A percentile compares a stretch with the other conserved stretches of the same genome.
Evolutionary conservation across 2,329 filamentous ascomycete genomes (phyloP).

Genomic region (Alternaria atra): DNA sequence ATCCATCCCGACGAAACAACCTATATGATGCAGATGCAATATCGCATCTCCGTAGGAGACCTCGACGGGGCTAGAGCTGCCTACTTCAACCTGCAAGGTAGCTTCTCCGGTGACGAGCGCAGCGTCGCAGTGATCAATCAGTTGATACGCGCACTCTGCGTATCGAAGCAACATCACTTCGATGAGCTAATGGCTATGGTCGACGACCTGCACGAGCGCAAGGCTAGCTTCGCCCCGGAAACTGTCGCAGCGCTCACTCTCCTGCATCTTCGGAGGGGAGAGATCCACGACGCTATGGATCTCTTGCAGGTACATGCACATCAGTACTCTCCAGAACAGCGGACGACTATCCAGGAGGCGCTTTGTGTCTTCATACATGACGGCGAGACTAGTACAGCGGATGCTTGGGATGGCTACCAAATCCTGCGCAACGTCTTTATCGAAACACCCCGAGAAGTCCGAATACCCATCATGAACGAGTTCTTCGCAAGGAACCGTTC

Average conservation of each 20-base stretch:
- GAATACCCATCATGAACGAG: constrained; percentile 77
- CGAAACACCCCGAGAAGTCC: constrained; percentile 70
- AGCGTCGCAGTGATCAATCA: constrained; percentile 73
- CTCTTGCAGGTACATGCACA: constrained; percentile 79
- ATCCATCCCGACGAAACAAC: constrained; percentile 75
- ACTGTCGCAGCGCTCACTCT: constrained; percentile 79
- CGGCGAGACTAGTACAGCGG: constrained; percentile 69
- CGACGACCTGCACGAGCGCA: constrained; percentile 74
- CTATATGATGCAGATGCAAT: constrained; percentile 76
- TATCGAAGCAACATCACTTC: constrained; percentile 68
- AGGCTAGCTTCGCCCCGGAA: constrained; percentile 73
- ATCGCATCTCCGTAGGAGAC: constrained; percentile 77
- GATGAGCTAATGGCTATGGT: constrained; percentile 77
- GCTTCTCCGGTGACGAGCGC: constrained; percentile 65
- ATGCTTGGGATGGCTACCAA: constrained; percentile 68
- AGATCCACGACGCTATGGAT: constrained; percentile 81
- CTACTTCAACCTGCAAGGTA: constrained; percentile 69
- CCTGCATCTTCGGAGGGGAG: constrained; percentile 77
- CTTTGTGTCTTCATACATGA: constrained; percentile 76
- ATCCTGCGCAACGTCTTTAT: constrained; percentile 67
- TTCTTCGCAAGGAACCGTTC: constrained; percentile 81
- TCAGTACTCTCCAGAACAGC: constrained; percentile 74
- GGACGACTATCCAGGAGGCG: constrained; percentile 70
- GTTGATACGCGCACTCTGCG: constrained; percentile 75
- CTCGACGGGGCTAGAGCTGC: constrained; percentile 73